A percentile compares a stretch with the other conserved stretches of the same genome.
Conservation (phyloP, 2,329 filamentous ascomycete species). For the Phialophora chinensis region DNA sequence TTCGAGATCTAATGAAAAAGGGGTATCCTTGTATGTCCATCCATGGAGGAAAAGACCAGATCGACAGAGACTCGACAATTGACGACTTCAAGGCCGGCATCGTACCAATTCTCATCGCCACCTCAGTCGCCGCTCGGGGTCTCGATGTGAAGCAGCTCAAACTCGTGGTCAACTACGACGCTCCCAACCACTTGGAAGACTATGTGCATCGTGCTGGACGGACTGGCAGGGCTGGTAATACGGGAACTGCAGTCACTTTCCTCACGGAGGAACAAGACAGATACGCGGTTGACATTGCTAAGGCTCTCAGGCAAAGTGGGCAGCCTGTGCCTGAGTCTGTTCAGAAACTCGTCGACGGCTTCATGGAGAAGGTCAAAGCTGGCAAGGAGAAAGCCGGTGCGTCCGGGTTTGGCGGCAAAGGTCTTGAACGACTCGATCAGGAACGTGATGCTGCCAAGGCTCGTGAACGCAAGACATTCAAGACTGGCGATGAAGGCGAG, state of each 20-base stretch:
- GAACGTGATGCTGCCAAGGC: constrained; percentile 86
- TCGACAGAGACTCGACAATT: constrained; percentile 90
- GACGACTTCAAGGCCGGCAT: constrained; percentile 91
- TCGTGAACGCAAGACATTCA: constrained; percentile 86
- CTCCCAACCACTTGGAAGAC: constrained; percentile 65
- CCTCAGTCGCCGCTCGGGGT: constrained; percentile 91
- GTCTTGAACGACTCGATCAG: constrained; percentile 87
- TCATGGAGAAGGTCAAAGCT: constrained; percentile 87
- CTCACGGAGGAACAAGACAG: constrained; percentile 90
- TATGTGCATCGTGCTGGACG: constrained; percentile 97
- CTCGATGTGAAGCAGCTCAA: constrained; percentile 96
- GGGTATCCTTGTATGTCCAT: constrained; percentile 93
- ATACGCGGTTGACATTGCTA: constrained; percentile 84
- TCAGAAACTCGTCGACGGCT: constrained; percentile 67
- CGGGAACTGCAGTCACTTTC: constrained; percentile 97
- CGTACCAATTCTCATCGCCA: constrained; percentile 88
- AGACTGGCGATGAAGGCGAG: constrained; percentile 83
- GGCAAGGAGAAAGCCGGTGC: constrained; percentile 85
- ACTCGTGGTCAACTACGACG: constrained; percentile 69
- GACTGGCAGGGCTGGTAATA: constrained; percentile 81
- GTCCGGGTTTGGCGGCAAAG: constrained; percentile 92
- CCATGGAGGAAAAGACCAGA: constrained; percentile 90
- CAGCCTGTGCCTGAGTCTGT: constrained; percentile 77
- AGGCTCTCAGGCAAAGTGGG: constrained; percentile 89
- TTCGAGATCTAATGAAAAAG: constrained; percentile 79